These are phyloP conservation scores for Pilatotrama ljubarskyi DNA, from an alignment of 768 basidiomycete species.

Conservation along the genomic window DNA sequence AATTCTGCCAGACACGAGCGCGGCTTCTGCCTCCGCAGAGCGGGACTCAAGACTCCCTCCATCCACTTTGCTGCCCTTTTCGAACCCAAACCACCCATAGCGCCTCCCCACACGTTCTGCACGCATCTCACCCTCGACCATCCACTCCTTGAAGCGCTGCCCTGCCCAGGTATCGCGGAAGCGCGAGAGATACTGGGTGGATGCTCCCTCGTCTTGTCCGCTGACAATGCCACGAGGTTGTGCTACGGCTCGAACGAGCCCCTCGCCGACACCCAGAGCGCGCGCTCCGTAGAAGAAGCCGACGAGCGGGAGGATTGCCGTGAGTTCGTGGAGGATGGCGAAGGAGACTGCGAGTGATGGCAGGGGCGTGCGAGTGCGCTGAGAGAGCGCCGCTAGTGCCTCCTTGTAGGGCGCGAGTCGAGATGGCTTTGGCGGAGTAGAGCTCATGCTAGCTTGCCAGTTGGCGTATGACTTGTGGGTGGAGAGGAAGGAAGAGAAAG, in stretches of 20 bases:
- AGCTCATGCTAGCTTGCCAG: conserved; percentile 18
- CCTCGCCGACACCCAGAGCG: conserved; percentile 67
- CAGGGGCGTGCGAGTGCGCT: conserved; percentile 71
- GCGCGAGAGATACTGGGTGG: conserved; percentile 7
- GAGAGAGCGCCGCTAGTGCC: conserved; percentile 59
- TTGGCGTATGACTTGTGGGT: conserved; percentile 9
- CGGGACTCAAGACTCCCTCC: neutral
- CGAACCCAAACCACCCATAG: conserved; percentile 81
- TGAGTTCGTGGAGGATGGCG: conserved; percentile 81
- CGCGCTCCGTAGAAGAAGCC: conserved; percentile 72
- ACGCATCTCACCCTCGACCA: conserved; percentile 76
- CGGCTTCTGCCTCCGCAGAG: conserved; percentile 1
- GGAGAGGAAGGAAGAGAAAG: neutral
- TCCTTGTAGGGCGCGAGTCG: conserved; percentile 51
- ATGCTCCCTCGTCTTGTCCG: neutral
- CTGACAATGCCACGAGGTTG: neutral
- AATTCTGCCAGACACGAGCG: conserved; percentile 34
- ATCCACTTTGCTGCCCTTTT: conserved; percentile 40
- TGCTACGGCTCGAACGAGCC: conserved; percentile 45
- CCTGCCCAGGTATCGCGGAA: conserved; percentile 41
- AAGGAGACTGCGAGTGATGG: conserved; percentile 80
- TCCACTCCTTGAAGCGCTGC: conserved; percentile 47
- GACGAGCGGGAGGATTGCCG: conserved; percentile 75
- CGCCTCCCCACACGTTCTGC: conserved; percentile 68
- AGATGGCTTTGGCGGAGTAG: conserved; percentile 16